phyloP scores from a whole-genome alignment of 2,329 filamentous ascomycete genomes.

The Sarocladium oryzae region DNA sequence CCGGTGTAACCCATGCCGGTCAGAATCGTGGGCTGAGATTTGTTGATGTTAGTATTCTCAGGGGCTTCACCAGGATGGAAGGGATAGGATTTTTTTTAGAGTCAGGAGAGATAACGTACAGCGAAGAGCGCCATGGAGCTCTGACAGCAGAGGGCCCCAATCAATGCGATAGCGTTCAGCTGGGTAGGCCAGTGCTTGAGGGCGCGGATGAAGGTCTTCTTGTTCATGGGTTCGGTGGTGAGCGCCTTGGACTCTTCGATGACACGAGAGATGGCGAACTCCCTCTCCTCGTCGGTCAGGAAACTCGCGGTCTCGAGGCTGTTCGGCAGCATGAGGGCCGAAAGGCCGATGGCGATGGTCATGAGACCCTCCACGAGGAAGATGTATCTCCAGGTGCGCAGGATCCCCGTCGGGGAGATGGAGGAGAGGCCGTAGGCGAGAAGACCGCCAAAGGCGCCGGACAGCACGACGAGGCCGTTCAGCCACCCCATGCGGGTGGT shows the following conservation, averaged over 20 bases:
- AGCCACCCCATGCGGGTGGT: constrained; percentile 26
- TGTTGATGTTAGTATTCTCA: no score
- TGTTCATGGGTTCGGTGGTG: constrained; percentile 4
- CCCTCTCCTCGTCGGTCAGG: constrained; percentile 32
- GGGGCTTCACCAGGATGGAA: no score
- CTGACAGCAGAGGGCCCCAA: constrained; percentile 36
- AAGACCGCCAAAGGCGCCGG: constrained; percentile 38
- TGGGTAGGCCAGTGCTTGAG: neutral
- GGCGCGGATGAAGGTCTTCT: constrained; percentile 10
- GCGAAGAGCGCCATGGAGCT: constrained; percentile 34
- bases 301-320: constrained; percentile 26
- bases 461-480: constrained; percentile 27
- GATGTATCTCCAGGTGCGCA: constrained; percentile 19
- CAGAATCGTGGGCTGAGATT: constrained; percentile 30
- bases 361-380: constrained; percentile 19
- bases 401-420: neutral
- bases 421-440: constrained; percentile 22
- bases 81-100: no score
- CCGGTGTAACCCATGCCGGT: constrained; percentile 31
- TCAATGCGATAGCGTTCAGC: constrained; percentile 13
- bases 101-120: constrained; percentile 16
- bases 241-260: constrained; percentile 26
- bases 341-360: constrained; percentile 21
- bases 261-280: constrained; percentile 20
- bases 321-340: constrained; percentile 35